Percentiles rank a stretch among this genome's conserved stretches.
Conservation (phyloP, 1,284 basidiomycete species). For the Marasmius fiardii region DNA sequence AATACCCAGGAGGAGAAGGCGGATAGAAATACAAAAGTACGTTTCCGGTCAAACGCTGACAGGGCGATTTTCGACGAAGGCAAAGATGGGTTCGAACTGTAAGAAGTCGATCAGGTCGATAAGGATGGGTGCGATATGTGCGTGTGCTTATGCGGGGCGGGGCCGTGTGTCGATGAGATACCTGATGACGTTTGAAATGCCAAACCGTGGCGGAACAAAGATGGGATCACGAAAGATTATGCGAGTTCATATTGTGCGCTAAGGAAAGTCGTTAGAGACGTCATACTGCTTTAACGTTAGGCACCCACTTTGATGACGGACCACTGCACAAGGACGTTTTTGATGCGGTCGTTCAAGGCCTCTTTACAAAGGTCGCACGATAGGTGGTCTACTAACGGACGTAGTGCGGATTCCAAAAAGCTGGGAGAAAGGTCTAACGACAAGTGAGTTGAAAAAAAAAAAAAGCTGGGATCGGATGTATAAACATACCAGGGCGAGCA, state of each 20-base stretch:
- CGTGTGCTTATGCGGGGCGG: not conserved
- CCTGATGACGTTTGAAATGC: not conserved
- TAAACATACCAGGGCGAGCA: conserved; percentile 52
- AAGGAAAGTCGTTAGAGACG: not conserved
- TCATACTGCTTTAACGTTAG: not conserved
- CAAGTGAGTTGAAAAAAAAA: conserved; percentile 13
- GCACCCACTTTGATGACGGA: conserved; percentile 65
- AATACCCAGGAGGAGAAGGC: too few species aligned
- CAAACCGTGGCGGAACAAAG: not conserved
- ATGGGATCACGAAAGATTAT: not conserved
- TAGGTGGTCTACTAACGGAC: conserved; percentile 55
- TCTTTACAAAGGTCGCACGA: conserved; percentile 59
- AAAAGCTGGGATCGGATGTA: not conserved
- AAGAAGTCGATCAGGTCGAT: too few species aligned
- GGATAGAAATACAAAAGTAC: too few species aligned
- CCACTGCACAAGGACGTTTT: conserved; percentile 70
- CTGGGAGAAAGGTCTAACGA: conserved; percentile 52
- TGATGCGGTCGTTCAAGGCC: conserved; percentile 61
- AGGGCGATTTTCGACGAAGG: too few species aligned
- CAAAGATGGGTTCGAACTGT: too few species aligned
- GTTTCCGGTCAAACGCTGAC: too few species aligned
- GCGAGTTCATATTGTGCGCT: conserved; percentile 15
- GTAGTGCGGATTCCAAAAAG: conserved; percentile 57
- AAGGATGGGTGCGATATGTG: not conserved
- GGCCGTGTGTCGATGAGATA: not conserved